These are phyloP conservation scores for Phytophthora citricola DNA, from an alignment of 352 stramenopile genomes.

Conservation along the genomic window DNA sequence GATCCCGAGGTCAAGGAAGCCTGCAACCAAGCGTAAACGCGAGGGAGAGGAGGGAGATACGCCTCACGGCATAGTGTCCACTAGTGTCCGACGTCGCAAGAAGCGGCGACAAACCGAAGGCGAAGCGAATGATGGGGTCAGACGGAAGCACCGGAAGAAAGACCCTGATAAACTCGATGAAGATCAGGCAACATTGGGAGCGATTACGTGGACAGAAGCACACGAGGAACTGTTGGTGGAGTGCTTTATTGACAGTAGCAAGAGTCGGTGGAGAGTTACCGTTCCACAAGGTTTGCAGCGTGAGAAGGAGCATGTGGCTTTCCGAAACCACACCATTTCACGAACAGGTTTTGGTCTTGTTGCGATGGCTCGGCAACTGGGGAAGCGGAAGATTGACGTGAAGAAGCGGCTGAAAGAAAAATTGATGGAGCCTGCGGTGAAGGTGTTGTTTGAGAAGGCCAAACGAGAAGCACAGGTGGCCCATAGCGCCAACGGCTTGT, in stretches of 20 bases:
- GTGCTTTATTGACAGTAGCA: slow-evolving; percentile 76
- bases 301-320: slow-evolving; percentile 60
- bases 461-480: slow-evolving; percentile 56
- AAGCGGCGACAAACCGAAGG: slow-evolving; percentile 31
- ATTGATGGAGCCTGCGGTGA: slow-evolving; percentile 61
- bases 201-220: slow-evolving; percentile 59
- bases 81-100: slow-evolving; percentile 44
- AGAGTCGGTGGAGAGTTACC: slow-evolving; percentile 63
- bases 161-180: slow-evolving; percentile 13
- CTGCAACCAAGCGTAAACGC: slow-evolving; percentile 35
- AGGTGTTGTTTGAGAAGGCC: slow-evolving; percentile 60
- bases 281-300: slow-evolving; percentile 70
- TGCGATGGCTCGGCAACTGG: slow-evolving; percentile 65
- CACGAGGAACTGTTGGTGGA: slow-evolving; percentile 66
- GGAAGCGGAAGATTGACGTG: slow-evolving; percentile 78
- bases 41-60: slow-evolving; percentile 3
- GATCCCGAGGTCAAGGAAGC: slow-evolving; percentile 76
- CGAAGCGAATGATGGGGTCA: slow-evolving; percentile 13
- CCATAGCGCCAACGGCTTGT: slow-evolving; percentile 55
- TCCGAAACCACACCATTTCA: slow-evolving; percentile 68
- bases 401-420: slow-evolving; percentile 83
- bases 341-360: slow-evolving; percentile 69
- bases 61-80: slow-evolving; percentile 69
- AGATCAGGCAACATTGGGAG: slow-evolving; percentile 13
- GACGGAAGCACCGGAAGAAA: slow-evolving; percentile 29